These are phyloP conservation scores for Tulasnella calospora DNA, from an alignment of 768 basidiomycete species.

Conservation along the genomic window DNA sequence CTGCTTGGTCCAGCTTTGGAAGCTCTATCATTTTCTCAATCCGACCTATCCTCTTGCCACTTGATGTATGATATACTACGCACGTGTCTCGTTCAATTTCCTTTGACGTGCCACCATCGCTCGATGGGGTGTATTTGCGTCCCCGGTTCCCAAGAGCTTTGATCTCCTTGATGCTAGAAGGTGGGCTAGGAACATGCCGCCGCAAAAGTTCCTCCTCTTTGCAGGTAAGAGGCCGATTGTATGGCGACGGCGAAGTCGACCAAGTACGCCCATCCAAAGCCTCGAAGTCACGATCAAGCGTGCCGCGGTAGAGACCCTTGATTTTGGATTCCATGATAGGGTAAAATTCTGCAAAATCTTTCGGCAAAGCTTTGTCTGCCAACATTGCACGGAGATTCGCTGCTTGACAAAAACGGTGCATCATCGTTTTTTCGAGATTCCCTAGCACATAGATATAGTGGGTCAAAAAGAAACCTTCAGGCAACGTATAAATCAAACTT, in stretches of 20 bases:
- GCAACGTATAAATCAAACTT: conserved; percentile 20
- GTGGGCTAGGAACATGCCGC: background rate
- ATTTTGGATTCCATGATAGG: background rate
- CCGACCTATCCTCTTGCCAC: background rate
- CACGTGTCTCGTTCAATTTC: background rate
- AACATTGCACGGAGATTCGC: background rate
- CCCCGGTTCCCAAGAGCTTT: background rate
- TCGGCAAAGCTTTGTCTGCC: background rate
- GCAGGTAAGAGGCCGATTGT: background rate
- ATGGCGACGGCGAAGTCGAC: background rate
- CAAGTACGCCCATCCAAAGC: background rate
- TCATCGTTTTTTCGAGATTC: background rate
- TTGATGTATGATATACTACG: background rate
- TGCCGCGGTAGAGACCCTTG: background rate
- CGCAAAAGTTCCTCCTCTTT: background rate
- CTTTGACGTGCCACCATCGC: background rate
- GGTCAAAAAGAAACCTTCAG: background rate
- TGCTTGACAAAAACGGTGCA: background rate
- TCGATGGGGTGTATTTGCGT: background rate
- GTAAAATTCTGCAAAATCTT: background rate
- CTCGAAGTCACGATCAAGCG: background rate
- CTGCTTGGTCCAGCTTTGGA: background rate
- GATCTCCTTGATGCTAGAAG: too few species aligned
- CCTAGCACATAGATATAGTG: background rate
- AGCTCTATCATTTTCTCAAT: background rate